Conservation (phyloP, 2,329 filamentous ascomycete genomes). For the Nemania serpens region DNA sequence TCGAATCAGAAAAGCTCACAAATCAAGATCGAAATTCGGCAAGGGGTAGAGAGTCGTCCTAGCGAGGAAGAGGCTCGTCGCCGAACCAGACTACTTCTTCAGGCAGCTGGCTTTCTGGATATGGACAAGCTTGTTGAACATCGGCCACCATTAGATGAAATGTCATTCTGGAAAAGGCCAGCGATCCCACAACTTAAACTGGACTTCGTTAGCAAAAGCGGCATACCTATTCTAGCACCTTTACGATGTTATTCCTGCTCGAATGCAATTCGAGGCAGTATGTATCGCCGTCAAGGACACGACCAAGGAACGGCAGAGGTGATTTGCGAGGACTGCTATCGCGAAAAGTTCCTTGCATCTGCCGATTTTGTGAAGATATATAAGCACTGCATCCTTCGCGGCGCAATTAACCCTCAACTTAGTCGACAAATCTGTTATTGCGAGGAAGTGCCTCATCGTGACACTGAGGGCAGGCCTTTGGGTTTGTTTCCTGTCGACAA, state of each 20-base stretch:
- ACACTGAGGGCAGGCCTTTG: background rate
- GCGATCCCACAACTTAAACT: constrained; percentile 12
- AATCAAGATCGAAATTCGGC: constrained; percentile 2
- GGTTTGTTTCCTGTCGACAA: constrained; percentile 8
- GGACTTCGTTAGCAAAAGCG: constrained; percentile 5
- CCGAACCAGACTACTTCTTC: constrained; percentile 3
- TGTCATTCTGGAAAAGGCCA: constrained; percentile 15
- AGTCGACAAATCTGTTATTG: constrained; percentile 9
- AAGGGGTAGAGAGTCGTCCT: constrained; percentile 4
- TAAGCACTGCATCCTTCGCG: constrained; percentile 8
- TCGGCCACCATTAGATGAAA: constrained; percentile 10
- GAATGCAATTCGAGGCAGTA: constrained; percentile 10
- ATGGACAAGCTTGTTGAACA: constrained; percentile 16
- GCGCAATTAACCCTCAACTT: constrained; percentile 7
- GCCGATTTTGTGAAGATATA: constrained; percentile 2
- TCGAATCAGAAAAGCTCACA: constrained; percentile 6
- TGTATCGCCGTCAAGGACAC: constrained; percentile 2
- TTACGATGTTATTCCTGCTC: constrained; percentile 12
- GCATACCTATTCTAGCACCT: constrained; percentile 2
- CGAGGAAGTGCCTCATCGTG: constrained; percentile 10
- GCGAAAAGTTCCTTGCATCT: background rate
- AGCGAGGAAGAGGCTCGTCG: background rate
- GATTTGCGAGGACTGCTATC: constrained; percentile 15
- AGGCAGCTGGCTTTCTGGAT: constrained; percentile 10
- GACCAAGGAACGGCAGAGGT: background rate